Evolutionary conservation across 1,139 yeast genomes (phyloP), one percentile per base, ranked within the genome.

Genomic region (Eremothecium gossypii): DNA sequence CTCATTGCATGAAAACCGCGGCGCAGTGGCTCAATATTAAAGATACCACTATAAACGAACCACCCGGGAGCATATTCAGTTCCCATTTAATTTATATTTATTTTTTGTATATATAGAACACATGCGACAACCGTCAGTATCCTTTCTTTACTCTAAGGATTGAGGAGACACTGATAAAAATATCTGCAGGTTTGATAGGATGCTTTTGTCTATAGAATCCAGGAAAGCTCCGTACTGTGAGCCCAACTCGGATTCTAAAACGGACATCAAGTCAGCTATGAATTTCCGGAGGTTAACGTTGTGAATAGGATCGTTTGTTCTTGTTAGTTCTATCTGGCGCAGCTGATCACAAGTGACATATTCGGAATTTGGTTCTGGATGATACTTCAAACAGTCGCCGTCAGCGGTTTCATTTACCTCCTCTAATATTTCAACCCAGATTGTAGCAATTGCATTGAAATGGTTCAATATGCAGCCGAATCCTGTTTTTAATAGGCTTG

Each of bases 381-480:
- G 77, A 54, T 82, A 83, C n/a, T 70, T 74, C 40, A 71, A 76
- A 51, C 85, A 77, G 41, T 72, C 76, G 0, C 89, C 89, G 11
- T 67, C 65, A 10, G 54, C 63, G 7, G 68, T 61, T 51, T 84
- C 94, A 44, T 80, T 77, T 9, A 82, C 70, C 55, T 86, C 95
- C 53, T 86, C 96, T 41, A 83, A 59, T 47, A 83, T 69, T 43
- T 73, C 73, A 8, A 82, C 70, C 63, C 82, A 68, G 29, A 76
- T 63, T 20, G 77, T 70, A 6, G 79, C 60, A 13, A 80, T 64
- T 3, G 69, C 61, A 2, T 62, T 58, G 45, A 73, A 49, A 49
- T 64, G 61, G 26, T 58, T 50, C 37, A 64, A 50, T 46, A 45
- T 51, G 43, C 44, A 56, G 54, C 51, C 47, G 53, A 45, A 38